These are phyloP conservation scores for Alternaria brassicicola DNA, from an alignment of 2,329 filamentous ascomycete genomes.

Conservation along the genomic window DNA sequence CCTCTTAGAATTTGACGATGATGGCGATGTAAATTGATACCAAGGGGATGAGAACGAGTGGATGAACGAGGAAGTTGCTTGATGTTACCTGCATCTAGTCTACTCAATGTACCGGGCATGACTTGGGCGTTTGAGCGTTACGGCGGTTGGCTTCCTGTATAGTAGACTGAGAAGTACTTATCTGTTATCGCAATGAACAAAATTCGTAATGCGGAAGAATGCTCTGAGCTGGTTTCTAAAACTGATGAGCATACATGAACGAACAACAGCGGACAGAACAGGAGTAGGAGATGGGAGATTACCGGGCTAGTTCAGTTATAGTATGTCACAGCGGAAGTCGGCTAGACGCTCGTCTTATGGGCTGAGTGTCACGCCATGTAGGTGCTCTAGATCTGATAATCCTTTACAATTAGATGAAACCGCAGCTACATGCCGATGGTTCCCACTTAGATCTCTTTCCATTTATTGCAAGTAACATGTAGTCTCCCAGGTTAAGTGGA, in stretches of 20 bases:
- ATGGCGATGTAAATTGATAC: slow-evolving; percentile 31
- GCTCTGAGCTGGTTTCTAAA: background rate
- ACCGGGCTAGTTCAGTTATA: background rate
- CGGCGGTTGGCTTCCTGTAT: slow-evolving; percentile 9
- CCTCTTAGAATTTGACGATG: slow-evolving; percentile 39
- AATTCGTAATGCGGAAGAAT: slow-evolving; percentile 2
- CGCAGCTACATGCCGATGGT: background rate
- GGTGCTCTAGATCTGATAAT: slow-evolving; percentile 1
- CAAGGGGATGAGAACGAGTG: slow-evolving; percentile 2
- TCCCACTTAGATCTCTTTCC: background rate
- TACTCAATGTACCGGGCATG: slow-evolving; percentile 11
- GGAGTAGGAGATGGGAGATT: background rate
- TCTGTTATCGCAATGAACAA: slow-evolving; percentile 13
- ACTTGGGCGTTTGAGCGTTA: slow-evolving; percentile 22
- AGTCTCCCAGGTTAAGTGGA: background rate
- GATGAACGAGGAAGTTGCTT: background rate
- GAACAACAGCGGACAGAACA: background rate
- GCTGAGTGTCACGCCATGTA: slow-evolving; percentile 39
- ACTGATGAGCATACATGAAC: background rate
- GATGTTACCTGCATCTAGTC: slow-evolving; percentile 10
- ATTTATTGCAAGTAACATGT: background rate
- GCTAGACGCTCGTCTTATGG: slow-evolving; percentile 14
- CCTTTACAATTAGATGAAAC: slow-evolving; percentile 2
- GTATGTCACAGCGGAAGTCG: background rate
- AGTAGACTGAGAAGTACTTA: slow-evolving; percentile 9